Evolutionary conservation across 2,329 filamentous ascomycete species (phyloP), one percentile per base, ranked within the genome.

Genomic region (Trichoderma gracile): DNA sequence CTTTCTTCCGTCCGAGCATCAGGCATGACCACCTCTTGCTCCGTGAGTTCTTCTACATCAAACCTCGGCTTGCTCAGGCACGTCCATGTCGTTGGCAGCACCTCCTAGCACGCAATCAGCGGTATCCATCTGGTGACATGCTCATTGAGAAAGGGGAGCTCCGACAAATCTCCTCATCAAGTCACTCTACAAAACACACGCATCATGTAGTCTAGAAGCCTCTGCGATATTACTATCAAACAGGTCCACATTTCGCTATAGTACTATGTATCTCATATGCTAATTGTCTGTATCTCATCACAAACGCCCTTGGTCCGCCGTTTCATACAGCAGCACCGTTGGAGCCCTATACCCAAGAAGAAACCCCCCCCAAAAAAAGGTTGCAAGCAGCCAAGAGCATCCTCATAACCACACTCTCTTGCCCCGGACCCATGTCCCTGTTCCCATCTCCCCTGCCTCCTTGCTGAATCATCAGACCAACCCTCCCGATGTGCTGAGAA

Each of bases 261-360:
- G n/a, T 45, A 38, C 46, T 17, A 54, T 62, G 38, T 62, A 49
- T 49, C 53, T 54, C 23, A 53, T 61, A 45, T 62, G 49, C 49
- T 53, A 25, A 38, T 62, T 49, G 49, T 33, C 21, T 40, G 42
- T 25, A 43, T 54, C 49, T 33, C 49, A 40, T 2, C 43, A 10
- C 45, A 62, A 54, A 40, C 47, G 40, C 47, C 58, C 40, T 45
- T 45, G 49, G 25, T 53, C 49, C 58, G 58, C 58, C 40, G 58
- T 62, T 62, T 62, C 58, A 62, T 54, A 49, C 49, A 40, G 58
- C 49, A 46, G 40, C 58, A 45, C 42, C 46, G 49, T 46, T n/a
- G 25, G 45, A 49, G 25, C 8, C 38, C 10, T 46, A 49, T 61
- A 33, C 23, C 47, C 30, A 30, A 30, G 30, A 30, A 9, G 43